A percentile compares a stretch with the other conserved stretches of the same genome.
These are phyloP conservation scores for Litchi chinensis DNA, from an alignment of 345 rosid species.

Conservation along the genomic window DNA sequence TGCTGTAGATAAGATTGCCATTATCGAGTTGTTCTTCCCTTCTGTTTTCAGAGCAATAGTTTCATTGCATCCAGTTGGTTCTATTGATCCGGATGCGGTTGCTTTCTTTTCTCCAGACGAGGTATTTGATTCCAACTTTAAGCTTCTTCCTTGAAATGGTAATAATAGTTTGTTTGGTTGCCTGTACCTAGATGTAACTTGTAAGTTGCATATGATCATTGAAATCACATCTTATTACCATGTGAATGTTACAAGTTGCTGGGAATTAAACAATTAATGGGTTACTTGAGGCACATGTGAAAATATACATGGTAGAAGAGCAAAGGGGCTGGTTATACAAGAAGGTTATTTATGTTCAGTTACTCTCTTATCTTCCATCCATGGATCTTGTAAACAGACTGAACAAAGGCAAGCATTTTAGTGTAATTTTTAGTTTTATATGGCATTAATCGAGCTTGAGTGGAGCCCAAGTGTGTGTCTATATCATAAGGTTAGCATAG, in stretches of 20 bases:
- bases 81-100: conserved; percentile 83
- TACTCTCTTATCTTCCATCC: not conserved
- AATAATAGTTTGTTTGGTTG: not conserved
- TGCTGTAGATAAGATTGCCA: conserved; percentile 60
- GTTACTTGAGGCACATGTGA: not conserved
- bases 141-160: not conserved
- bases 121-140: conserved; percentile 40
- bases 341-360: not conserved
- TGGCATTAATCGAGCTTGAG: conserved; percentile 2
- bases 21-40: conserved; percentile 73
- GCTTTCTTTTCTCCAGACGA: conserved; percentile 98
- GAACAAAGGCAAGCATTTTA: not conserved
- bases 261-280: not conserved
- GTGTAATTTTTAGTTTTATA: not conserved
- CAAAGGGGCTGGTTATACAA: not conserved
- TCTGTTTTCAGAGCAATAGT: conserved; percentile 78
- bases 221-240: not conserved
- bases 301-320: not conserved
- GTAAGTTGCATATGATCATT: not conserved
- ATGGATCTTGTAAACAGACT: not conserved
- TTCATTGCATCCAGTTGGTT: conserved; percentile 93
- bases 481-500: not conserved
- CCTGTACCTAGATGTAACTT: not conserved
- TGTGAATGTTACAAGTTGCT: not conserved
- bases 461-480: not conserved